phyloP scores from a whole-genome alignment of 169 alveolate species.

The Plasmodium malariae region DNA sequence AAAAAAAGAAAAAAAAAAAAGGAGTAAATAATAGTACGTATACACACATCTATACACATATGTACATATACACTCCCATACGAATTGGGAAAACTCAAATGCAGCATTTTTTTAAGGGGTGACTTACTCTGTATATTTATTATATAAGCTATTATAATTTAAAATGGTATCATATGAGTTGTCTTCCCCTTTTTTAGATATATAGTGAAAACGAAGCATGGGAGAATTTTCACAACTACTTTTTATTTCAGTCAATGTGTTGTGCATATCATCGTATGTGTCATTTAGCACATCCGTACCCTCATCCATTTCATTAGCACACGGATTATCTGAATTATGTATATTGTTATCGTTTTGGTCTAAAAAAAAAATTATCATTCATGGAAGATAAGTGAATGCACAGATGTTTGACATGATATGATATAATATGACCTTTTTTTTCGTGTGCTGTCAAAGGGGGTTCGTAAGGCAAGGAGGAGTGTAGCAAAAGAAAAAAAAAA shows the following conservation, averaged over 20 bases:
- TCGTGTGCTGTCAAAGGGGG: too few relatives aligned
- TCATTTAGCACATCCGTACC: neutral
- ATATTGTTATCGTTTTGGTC: neutral
- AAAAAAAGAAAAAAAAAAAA: neutral
- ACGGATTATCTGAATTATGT: neutral
- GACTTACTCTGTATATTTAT: slow-evolving; percentile 41
- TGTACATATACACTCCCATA: too few relatives aligned
- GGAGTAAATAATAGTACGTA: too few relatives aligned
- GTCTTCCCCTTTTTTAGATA: slow-evolving; percentile 4
- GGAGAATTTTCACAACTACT: neutral
- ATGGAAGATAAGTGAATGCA: neutral
- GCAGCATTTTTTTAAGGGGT: neutral
- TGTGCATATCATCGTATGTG: neutral
- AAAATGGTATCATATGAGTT: neutral
- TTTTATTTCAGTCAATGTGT: slow-evolving; percentile 25
- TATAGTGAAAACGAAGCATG: slow-evolving; percentile 35
- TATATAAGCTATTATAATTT: slow-evolving; percentile 29
- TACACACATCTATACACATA: too few relatives aligned
- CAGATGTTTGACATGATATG: too few relatives aligned
- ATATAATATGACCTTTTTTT: too few relatives aligned
- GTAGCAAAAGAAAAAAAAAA: too few relatives aligned
- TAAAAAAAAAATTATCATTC: slow-evolving; percentile 2
- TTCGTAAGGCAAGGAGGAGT: too few relatives aligned
- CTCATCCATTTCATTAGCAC: neutral
- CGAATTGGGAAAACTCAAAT: too few relatives aligned